Evolutionary conservation across 2,329 filamentous ascomycete species (phyloP).

Genomic region (Colletotrichum lupini): DNA sequence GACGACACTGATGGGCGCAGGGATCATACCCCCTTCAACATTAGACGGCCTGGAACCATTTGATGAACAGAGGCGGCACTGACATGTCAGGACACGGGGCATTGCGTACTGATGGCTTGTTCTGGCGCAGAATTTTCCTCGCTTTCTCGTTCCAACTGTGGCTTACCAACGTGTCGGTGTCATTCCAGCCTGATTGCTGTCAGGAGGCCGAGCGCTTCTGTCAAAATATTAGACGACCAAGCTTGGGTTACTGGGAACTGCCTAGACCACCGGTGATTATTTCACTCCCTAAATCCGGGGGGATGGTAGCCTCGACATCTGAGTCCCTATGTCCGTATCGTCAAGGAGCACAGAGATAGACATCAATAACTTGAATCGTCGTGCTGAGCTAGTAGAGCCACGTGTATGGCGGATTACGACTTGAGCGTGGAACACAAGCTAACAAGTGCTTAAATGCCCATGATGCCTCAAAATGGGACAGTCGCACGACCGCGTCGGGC

Average conservation of each 20-base stretch:
- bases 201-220: not conserved
- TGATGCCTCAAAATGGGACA: not conserved
- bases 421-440: not conserved
- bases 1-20: not conserved
- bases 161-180: not conserved
- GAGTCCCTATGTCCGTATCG: not conserved
- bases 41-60: constrained; percentile 10
- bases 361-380: not conserved
- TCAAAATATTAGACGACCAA: not conserved
- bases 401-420: not conserved
- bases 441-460: not conserved
- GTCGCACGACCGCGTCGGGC: not conserved
- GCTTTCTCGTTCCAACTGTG: not conserved
- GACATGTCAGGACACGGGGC: constrained; percentile 8
- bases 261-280: not conserved
- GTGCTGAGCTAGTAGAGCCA: not conserved
- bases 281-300: not conserved
- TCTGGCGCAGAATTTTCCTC: not conserved
- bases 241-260: no score
- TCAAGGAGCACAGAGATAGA: no score
- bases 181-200: not conserved
- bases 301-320: not conserved
- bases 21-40: not conserved
- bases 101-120: not conserved
- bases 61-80: constrained; percentile 1